Conservation (phyloP, 192 early-diverging fungal genomes). For the Gonapodya prolifera region DNA sequence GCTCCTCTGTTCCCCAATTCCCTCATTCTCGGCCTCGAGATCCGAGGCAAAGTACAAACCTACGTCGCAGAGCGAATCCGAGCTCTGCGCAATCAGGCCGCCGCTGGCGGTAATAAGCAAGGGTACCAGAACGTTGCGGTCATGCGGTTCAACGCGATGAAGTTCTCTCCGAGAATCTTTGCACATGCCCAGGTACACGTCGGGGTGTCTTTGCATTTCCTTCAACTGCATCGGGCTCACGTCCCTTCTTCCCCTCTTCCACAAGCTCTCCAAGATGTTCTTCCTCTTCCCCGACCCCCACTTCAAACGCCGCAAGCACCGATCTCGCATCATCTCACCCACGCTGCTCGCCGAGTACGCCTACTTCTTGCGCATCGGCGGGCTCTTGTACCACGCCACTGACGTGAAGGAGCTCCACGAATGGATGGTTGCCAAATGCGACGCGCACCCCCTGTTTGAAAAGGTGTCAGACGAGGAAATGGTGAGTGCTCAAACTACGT, state of each 20-base stretch:
- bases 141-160: conserved; percentile 98
- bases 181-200: conserved; percentile 79
- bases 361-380: conserved; percentile 77
- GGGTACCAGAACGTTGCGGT: conserved; percentile 94
- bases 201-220: not conserved
- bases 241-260: not conserved
- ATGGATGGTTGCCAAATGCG: conserved; percentile 94
- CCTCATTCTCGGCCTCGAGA: conserved; percentile 98
- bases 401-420: conserved; percentile 84
- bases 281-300: conserved; percentile 99
- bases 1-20: conserved; percentile 83
- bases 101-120: conserved; percentile 36
- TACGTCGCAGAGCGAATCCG: conserved; percentile 84
- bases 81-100: conserved; percentile 56
- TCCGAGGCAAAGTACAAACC: conserved; percentile 85
- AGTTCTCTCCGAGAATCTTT: conserved; percentile 97
- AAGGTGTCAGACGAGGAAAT: conserved; percentile 63
- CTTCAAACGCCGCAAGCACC: conserved; percentile 98
- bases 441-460: conserved; percentile 87
- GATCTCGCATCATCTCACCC: conserved; percentile 86
- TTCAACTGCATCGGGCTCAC: not conserved
- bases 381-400: conserved; percentile 91
- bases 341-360: conserved; percentile 91
- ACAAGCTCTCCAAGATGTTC: conserved; percentile 83
- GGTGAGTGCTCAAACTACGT: conserved; percentile 27